These are phyloP conservation scores for Phylloporus sp. DNA, from an alignment of 1,284 basidiomycete species.

Conservation along the genomic window DNA sequence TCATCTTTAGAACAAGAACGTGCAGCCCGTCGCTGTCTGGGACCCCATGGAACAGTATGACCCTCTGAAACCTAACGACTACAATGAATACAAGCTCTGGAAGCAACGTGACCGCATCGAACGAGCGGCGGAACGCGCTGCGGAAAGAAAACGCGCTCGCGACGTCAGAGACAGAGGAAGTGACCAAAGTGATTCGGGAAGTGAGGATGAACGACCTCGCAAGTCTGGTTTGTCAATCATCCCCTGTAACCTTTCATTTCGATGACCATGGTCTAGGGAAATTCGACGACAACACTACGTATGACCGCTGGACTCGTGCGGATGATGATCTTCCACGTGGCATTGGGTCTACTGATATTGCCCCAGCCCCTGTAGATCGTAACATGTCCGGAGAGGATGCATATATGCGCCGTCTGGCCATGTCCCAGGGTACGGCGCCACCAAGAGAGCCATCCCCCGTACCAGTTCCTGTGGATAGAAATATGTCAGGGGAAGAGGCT, in stretches of 20 bases:
- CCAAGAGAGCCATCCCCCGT: slow-evolving; percentile 32
- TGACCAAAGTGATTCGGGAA: slow-evolving; percentile 72
- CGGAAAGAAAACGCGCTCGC: slow-evolving; percentile 68
- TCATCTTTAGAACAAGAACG: slow-evolving; percentile 64
- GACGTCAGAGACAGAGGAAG: slow-evolving; percentile 58
- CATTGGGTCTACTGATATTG: slow-evolving; percentile 37
- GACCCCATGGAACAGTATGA: slow-evolving; percentile 83
- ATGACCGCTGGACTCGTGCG: slow-evolving; percentile 61
- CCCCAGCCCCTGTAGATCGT: slow-evolving; percentile 37
- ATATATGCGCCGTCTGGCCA: slow-evolving; percentile 61
- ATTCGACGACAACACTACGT: slow-evolving; percentile 54
- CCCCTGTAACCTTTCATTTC: slow-evolving; percentile 2
- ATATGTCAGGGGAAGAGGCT: slow-evolving; percentile 68
- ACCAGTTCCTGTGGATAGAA: slow-evolving; percentile 42
- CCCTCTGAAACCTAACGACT: slow-evolving; percentile 83
- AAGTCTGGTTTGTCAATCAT: slow-evolving; percentile 64
- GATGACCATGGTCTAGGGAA: slow-evolving; percentile 52
- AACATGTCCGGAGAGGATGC: slow-evolving; percentile 66
- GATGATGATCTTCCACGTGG: slow-evolving; percentile 54
- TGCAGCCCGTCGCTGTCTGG: slow-evolving; percentile 63
- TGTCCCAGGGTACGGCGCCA: slow-evolving; percentile 48
- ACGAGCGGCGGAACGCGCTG: slow-evolving; percentile 65
- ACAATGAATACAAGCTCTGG: slow-evolving; percentile 84
- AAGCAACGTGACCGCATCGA: slow-evolving; percentile 78
- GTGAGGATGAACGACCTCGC: slow-evolving; percentile 73